Percentiles rank a stretch among this genome's conserved stretches.
phyloP scores from a whole-genome alignment of 345 rosid genomes.

The Mangifera indica region DNA sequence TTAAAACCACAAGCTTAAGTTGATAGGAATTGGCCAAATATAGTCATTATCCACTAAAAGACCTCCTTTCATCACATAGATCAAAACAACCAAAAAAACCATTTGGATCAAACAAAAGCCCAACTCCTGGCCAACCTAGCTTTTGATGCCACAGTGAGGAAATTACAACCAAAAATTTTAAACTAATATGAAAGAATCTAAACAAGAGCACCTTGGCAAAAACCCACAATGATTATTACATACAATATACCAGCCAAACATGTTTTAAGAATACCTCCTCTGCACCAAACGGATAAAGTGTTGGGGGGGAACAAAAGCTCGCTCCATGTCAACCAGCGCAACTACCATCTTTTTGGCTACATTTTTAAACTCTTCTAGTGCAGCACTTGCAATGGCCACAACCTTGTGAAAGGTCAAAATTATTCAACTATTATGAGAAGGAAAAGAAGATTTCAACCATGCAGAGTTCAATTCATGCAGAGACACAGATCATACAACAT shows the following conservation, averaged over 20 bases:
- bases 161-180: neutral
- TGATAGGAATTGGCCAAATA: neutral
- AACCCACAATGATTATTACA: neutral
- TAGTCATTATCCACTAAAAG: neutral
- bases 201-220: neutral
- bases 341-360: constrained; percentile 81
- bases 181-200: neutral
- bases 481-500: neutral
- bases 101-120: neutral
- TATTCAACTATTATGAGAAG: neutral
- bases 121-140: neutral
- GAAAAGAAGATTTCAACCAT: neutral
- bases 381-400: constrained; percentile 70
- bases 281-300: constrained; percentile 82
- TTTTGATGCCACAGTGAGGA: neutral
- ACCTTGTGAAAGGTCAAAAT: constrained; percentile 39
- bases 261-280: constrained; percentile 48
- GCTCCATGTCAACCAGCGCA: constrained; percentile 85
- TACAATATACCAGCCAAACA: constrained; percentile 4
- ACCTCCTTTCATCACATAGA: neutral
- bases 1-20: neutral
- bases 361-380: constrained; percentile 70
- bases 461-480: neutral
- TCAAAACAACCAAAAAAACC: neutral
- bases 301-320: constrained; percentile 83